Base-by-base conservation (phyloP, 164 flowering plant genomes). In the Saururus chinensis region DNA sequence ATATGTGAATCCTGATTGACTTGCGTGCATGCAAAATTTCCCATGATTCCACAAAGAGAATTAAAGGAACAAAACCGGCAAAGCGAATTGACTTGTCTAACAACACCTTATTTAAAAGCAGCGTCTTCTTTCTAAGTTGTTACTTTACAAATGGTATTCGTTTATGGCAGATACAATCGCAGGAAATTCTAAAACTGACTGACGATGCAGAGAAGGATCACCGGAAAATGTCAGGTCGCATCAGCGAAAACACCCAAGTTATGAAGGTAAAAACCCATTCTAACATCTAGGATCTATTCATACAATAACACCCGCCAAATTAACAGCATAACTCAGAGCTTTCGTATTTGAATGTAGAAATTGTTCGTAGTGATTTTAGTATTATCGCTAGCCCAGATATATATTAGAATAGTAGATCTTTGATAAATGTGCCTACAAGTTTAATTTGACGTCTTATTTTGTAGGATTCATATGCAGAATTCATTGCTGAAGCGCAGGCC, bases 151-250 rank as follows among this genome's bases (percentile, higher is more conserved):
- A 30, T 30, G 37, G 37, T 30, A 30, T 30, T 62, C 30, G 23
- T 40, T 63, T 25, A 45, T 23, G 13, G 9, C 70, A 89, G 95
- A 76, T 84, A 48, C 95, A 89, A 66, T 68, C 70, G 48, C 90
- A 85, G 67, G 68, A 74, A 66, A 79, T 85, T 58, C 82, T 84
- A 61, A 82, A 82, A 77, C 56, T 76, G 63, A 69, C 66, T 70
- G 83, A 78, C 71, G 88, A 85, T 66, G 76, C 80, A 41, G 95
- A 85, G 57, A 84, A 80, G 68, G 96, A 87, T 57, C 73, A 79
- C 40, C 82, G 79, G 76, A 87, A 84, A 75, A 75, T 81, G 65
- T 69, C 73, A 16, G 89, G 79, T 55, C 63, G 77, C 66, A 81
- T 87, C n/a, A 65, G 30, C 49, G 87, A 78, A 70, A 80, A 76